Base-by-base conservation (phyloP, 768 basidiomycete genomes). In the Leccinellum rugosiceps region DNA sequence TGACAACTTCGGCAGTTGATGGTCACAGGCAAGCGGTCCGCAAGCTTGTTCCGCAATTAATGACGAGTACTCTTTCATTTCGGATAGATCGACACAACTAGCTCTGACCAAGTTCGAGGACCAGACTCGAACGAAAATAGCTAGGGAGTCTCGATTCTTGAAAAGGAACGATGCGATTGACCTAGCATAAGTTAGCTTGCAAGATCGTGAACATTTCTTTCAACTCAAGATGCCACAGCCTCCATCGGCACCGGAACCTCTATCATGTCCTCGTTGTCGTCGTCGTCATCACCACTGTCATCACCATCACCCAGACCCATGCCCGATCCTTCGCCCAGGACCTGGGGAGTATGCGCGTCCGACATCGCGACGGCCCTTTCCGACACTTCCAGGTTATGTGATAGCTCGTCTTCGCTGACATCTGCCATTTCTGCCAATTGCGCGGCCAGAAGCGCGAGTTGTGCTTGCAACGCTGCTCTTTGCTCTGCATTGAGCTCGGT, bases 391-490 rank as follows among this genome's bases (percentile, higher is more conserved):
- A 68, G 45, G 35, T 72, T 70, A 1, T 67, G 63, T 15, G 71
- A 71, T 17, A 71, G 59, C 35, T 63, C 67, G 34, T 70, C 72
- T 34, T 72, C 74, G 11, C 59, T 59, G 45, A 72, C 73, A 52
- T 83, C 80, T 14, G 81, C 84, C 48, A 90, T 75, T 67, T 89
- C 89, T 25, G 82, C 80, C 25, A 92, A 68, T 65, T 91, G 90
- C 1, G 84, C 86, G 5, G 88, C 87, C 54, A 91, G 68, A 30
- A 91, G 76, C 3, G 84, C 88, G 45, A 91, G 76, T 61, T 87
- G 87, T 1, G 86, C 87, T 65, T 90, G 89, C 53, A 91, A 69
- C 53, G 85, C 82, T 34, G 88, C 87, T 17, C 90, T 79, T 47
- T 81, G 76, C 53, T 78, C 74, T 44, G 75, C 75, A 28, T 74